Evolutionary conservation across 257 asterid species (phyloP).

Genomic region (Capsicum pubescens): DNA sequence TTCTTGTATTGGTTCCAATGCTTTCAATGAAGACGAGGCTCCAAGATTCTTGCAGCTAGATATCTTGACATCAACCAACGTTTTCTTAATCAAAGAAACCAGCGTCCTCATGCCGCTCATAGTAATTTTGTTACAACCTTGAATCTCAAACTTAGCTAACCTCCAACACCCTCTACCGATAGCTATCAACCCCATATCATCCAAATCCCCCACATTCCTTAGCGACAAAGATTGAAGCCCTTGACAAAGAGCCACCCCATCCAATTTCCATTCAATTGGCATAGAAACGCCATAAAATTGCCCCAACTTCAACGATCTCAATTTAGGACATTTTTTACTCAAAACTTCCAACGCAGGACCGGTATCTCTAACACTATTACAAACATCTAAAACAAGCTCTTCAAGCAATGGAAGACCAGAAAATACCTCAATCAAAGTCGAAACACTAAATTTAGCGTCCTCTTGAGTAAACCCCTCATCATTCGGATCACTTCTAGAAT

Average conservation of each 20-base stretch:
- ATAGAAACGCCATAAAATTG: slow-evolving; percentile 77
- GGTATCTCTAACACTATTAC: slow-evolving; percentile 69
- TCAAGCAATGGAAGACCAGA: slow-evolving; percentile 73
- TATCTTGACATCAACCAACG: slow-evolving; percentile 78
- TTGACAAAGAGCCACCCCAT: slow-evolving; percentile 82
- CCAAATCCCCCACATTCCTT: slow-evolving; percentile 70
- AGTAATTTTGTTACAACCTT: slow-evolving; percentile 75
- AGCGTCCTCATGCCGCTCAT: slow-evolving; percentile 81
- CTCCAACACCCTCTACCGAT: slow-evolving; percentile 86
- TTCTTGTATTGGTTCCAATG: slow-evolving; percentile 77
- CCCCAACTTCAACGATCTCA: slow-evolving; percentile 77
- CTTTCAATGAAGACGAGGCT: slow-evolving; percentile 62
- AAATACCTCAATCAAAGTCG: slow-evolving; percentile 81
- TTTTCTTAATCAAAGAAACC: slow-evolving; percentile 56
- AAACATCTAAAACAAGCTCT: slow-evolving; percentile 71
- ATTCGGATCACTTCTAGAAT: slow-evolving; percentile 57
- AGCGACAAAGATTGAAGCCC: slow-evolving; percentile 72
- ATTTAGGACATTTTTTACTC: slow-evolving; percentile 62
- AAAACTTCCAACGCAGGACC: slow-evolving; percentile 86
- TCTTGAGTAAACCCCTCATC: slow-evolving; percentile 61
- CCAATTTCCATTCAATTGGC: slow-evolving; percentile 74
- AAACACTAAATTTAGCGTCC: slow-evolving; percentile 59
- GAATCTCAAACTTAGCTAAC: slow-evolving; percentile 69
- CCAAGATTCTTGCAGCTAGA: slow-evolving; percentile 82
- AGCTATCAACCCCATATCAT: slow-evolving; percentile 91